These are phyloP conservation scores for Sordariomycetes sp. DNA, from an alignment of 2,329 filamentous ascomycete genomes.

Conservation along the genomic window DNA sequence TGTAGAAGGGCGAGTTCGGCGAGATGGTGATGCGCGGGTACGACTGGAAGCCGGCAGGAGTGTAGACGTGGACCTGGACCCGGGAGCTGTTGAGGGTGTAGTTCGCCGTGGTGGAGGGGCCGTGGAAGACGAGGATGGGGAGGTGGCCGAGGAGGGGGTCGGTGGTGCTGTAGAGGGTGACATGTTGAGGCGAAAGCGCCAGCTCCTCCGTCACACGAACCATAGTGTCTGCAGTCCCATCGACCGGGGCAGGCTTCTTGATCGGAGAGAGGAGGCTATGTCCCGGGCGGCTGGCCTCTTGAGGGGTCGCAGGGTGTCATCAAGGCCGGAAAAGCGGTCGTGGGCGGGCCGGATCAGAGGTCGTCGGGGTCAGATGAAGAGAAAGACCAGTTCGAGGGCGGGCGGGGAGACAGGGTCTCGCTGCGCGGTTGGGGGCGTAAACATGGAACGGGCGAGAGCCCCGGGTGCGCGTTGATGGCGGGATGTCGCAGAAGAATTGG, in stretches of 20 bases:
- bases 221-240: conserved; percentile 45
- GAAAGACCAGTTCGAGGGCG: neutral
- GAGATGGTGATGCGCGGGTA: conserved; percentile 89
- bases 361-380: neutral
- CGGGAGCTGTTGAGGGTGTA: conserved; percentile 80
- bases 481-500: conserved; percentile 1
- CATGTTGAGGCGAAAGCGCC: conserved; percentile 67
- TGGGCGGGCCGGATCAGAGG: neutral
- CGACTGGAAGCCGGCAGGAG: conserved; percentile 77
- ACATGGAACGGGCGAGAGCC: neutral
- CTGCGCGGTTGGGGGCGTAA: neutral
- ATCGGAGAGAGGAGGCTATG: conserved; percentile 3
- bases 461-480: conserved; percentile 1
- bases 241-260: neutral
- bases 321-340: conserved; percentile 1
- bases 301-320: neutral
- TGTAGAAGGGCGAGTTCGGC: conserved; percentile 83
- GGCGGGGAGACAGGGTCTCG: neutral
- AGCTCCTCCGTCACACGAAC: conserved; percentile 72
- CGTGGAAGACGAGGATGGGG: conserved; percentile 83
- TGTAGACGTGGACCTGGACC: conserved; percentile 89
- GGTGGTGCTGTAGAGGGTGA: conserved; percentile 80
- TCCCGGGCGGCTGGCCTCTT: conserved; percentile 3
- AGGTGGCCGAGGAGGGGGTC: conserved; percentile 75
- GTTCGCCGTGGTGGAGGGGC: conserved; percentile 80